Percentiles rank a stretch among this genome's conserved stretches.
Evolutionary conservation across 495 filamentous ascomycete genomes (phyloP).

Genomic region (Acidiella bohemica): DNA sequence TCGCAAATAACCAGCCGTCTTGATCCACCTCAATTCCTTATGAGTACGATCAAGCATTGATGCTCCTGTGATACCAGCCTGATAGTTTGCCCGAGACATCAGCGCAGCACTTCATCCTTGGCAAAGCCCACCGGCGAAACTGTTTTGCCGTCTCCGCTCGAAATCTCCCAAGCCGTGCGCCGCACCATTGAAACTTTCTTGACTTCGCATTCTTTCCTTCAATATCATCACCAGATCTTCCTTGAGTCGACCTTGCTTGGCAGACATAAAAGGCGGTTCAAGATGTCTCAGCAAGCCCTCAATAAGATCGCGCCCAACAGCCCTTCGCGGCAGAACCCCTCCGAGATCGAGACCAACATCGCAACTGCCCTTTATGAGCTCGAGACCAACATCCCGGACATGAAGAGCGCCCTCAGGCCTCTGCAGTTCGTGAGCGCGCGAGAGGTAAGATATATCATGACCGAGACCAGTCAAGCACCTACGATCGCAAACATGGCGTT

Average conservation of each 20-base stretch:
- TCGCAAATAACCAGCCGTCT: too few relatives aligned
- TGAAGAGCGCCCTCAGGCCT: conserved; percentile 82
- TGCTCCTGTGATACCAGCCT: too few relatives aligned
- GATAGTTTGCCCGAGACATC: too few relatives aligned
- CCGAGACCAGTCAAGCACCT: background rate
- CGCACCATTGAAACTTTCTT: too few relatives aligned
- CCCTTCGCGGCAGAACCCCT: conserved; percentile 82
- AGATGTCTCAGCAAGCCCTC: conserved; percentile 49
- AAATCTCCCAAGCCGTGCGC: too few relatives aligned
- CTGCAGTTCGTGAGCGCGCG: conserved; percentile 94
- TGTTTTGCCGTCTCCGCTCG: too few relatives aligned
- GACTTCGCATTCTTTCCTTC: too few relatives aligned
- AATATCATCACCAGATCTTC: too few relatives aligned
- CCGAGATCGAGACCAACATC: conserved; percentile 88
- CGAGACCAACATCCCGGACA: conserved; percentile 93
- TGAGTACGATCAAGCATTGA: too few relatives aligned
- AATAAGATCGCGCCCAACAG: conserved; percentile 98
- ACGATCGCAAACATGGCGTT: background rate
- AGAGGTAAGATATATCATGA: conserved; percentile 66
- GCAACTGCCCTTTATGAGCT: conserved; percentile 92
- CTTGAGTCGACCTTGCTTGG: conserved; percentile 5
- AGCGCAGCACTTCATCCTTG: too few relatives aligned
- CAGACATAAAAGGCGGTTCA: conserved; percentile 5
- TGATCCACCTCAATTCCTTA: too few relatives aligned
- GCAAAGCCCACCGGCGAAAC: too few relatives aligned